Conservation (phyloP, 2,329 filamentous ascomycete genomes). For the Thyridium curvatum region DNA sequence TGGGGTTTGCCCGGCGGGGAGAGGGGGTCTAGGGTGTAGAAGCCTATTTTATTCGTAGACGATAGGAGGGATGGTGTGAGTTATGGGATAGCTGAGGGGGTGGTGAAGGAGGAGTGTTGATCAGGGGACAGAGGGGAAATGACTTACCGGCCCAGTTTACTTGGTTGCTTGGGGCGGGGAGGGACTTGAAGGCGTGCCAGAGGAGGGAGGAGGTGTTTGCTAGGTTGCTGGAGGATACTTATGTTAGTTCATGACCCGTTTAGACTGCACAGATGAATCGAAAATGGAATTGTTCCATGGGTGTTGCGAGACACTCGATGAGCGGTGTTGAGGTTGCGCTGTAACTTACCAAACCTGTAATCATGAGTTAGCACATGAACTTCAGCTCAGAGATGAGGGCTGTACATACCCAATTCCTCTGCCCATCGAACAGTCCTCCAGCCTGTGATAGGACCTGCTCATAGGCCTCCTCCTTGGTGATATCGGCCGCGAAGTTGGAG, state of each 20-base stretch:
- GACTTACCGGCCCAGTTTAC: conserved; percentile 70
- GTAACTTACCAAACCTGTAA: conserved; percentile 31
- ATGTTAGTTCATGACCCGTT: too few species aligned
- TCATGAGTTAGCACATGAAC: conserved; percentile 1
- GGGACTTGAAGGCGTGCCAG: conserved; percentile 73
- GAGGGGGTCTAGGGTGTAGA: conserved; percentile 60
- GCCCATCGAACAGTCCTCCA: conserved; percentile 61
- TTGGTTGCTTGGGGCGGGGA: conserved; percentile 55
- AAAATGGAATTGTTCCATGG: too few species aligned
- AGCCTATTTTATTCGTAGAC: conserved; percentile 41
- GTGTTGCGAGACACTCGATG: too few species aligned
- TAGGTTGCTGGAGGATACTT: conserved; percentile 60
- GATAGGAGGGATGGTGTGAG: conserved; percentile 1
- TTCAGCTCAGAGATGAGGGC: not conserved
- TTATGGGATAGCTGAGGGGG: not conserved
- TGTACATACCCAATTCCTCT: conserved; percentile 68
- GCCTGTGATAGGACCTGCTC: conserved; percentile 67
- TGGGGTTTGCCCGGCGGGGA: conserved; percentile 29
- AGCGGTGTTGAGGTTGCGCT: too few species aligned
- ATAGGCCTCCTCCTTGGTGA: conserved; percentile 68
- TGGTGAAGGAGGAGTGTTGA: not conserved
- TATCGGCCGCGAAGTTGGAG: conserved; percentile 60
- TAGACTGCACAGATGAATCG: too few species aligned
- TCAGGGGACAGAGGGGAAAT: not conserved
- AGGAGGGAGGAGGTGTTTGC: conserved; percentile 69